Base-by-base conservation (phyloP, 2,329 filamentous ascomycete species). In the Fusarium buxicola region DNA sequence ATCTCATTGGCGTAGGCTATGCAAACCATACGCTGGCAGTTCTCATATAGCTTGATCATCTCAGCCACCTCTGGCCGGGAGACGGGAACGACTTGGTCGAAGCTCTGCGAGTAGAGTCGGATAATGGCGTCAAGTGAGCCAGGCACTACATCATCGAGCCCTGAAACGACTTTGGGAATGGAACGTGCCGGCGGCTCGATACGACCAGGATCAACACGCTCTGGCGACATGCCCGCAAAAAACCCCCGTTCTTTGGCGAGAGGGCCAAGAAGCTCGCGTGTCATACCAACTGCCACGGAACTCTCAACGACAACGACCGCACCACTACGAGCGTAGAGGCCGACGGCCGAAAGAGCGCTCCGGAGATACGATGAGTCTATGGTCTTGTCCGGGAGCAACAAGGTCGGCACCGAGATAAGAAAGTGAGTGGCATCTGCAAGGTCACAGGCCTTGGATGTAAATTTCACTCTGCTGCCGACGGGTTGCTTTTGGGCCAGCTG, bases 21-120 rank as follows among this genome's bases (percentile, higher is more conserved):
- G 65, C 77, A 78, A 11, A 86, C 73, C 80, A 84, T 85, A 2
- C 83, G 77, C 67, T 85, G 82, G 66, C 84, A 86, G 67, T 86
- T 86, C 58, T 86, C 83, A 65, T 84, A 86, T 11, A 86, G 73
- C 72, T 86, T 86, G 60, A 79, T 82, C 81, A 86, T 85, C 70
- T 86, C 84, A 2, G 84, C 84, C 2, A 84, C 82, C 64, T 86
- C 84, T 2, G 83, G 82, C 27, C 71, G 73, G 10, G 81, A 82
- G 27, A 85, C 82, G 0, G 79, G 76, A 7, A 85, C 75, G 7
- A 85, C 74, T 0, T 72, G 69, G 45, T 83, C 74, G 59, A 84
- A 85, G 2, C 79, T 80, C n/a, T 71, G 66, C 3, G 73, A 73
- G 68, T 86, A 86, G 5, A 85, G 69, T 7, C 70, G 64, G 7